Percentiles rank a stretch among this genome's conserved stretches.
These are phyloP conservation scores for Apiospora pterosperma DNA, from an alignment of 2,329 filamentous ascomycete species.

Conservation along the genomic window DNA sequence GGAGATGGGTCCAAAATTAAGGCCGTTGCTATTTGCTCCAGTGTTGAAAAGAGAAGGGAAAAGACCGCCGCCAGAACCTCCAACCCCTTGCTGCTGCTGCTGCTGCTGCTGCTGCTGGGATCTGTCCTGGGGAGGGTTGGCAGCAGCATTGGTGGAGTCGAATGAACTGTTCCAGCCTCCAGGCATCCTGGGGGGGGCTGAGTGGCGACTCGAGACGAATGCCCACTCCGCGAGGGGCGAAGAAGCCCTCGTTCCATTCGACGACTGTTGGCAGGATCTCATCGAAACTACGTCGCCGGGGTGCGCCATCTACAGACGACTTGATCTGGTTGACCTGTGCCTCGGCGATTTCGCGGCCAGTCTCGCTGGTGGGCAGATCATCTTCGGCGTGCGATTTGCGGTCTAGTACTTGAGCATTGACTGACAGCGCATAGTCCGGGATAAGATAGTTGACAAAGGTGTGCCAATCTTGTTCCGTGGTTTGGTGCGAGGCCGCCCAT, in stretches of 20 bases:
- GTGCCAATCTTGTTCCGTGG: constrained; percentile 52
- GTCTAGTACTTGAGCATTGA: constrained; percentile 45
- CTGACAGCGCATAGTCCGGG: constrained; percentile 40
- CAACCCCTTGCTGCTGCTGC: constrained; percentile 12
- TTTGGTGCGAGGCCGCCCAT: constrained; percentile 38
- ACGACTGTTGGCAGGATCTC: constrained; percentile 40
- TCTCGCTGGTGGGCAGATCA: constrained; percentile 20
- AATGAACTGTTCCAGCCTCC: constrained; percentile 14
- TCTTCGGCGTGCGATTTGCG: constrained; percentile 45
- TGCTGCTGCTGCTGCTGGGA: neutral
- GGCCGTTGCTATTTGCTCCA: constrained; percentile 18
- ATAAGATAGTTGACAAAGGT: constrained; percentile 57
- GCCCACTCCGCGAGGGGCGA: constrained; percentile 44
- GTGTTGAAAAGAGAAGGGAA: constrained; percentile 12
- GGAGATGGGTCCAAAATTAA: constrained; percentile 35
- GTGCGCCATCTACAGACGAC: constrained; percentile 18
- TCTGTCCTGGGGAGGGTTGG: neutral
- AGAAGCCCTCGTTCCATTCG: constrained; percentile 58
- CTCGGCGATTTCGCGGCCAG: constrained; percentile 31
- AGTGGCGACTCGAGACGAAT: constrained; percentile 30
- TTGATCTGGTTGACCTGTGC: constrained; percentile 38
- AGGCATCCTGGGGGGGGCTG: constrained; percentile 21
- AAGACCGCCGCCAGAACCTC: neutral
- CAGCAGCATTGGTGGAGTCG: neutral
- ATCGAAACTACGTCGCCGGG: constrained; percentile 29